phyloP scores from a whole-genome alignment of 768 basidiomycete genomes.

The Cubamyces sp. region DNA sequence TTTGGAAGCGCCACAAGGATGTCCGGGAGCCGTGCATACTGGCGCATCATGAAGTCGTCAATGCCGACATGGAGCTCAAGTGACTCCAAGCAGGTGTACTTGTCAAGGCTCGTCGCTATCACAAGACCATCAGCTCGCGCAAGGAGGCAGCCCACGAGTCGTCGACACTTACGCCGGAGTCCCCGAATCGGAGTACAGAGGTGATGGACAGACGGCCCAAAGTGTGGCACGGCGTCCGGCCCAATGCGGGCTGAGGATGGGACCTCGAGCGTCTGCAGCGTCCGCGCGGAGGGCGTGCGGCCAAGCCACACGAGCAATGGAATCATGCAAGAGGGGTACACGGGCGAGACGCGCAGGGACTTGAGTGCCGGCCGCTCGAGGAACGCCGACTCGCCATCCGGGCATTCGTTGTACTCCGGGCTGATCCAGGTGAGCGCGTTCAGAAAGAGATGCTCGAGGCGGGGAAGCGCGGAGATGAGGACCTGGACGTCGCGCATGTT shows the following conservation, averaged over 20 bases:
- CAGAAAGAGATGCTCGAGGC: constrained; percentile 8
- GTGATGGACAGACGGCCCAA: constrained; percentile 3
- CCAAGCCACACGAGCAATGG: constrained; percentile 13
- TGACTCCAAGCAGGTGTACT: constrained; percentile 7
- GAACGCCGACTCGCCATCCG: background rate
- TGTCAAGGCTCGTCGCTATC: background rate
- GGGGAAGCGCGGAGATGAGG: constrained; percentile 13
- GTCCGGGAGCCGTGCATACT: constrained; percentile 1
- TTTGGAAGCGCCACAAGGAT: background rate
- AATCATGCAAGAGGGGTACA: constrained; percentile 12
- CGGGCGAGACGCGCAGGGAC: constrained; percentile 8
- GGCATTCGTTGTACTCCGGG: background rate
- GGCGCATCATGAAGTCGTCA: constrained; percentile 3
- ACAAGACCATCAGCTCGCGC: background rate
- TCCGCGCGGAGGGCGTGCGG: constrained; percentile 5
- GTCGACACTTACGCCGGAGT: constrained; percentile 1
- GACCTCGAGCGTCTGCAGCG: constrained; percentile 2
- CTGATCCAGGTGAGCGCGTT: constrained; percentile 15
- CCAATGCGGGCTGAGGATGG: constrained; percentile 10
- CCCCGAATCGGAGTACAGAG: constrained; percentile 7
- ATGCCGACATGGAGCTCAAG: constrained; percentile 9
- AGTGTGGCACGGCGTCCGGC: constrained; percentile 1
- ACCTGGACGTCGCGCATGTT: constrained; percentile 13
- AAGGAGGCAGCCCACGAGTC: background rate
- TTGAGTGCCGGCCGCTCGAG: constrained; percentile 1